phyloP scores from a whole-genome alignment of 2,329 filamentous ascomycete species.

The Davidsoniella eucalypti region DNA sequence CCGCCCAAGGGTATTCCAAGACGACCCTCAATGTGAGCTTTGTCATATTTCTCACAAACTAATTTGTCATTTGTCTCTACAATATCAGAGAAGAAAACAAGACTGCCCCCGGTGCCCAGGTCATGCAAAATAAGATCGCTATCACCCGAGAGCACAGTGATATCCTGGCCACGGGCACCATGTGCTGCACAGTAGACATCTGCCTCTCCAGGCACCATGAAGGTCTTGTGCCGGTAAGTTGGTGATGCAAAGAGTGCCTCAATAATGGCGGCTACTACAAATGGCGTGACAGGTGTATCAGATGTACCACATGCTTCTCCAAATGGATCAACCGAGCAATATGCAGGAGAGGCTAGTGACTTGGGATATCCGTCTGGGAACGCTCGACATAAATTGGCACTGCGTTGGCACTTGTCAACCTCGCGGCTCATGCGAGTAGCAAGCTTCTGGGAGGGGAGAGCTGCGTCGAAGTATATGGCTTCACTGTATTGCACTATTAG shows the following conservation, averaged over 20 bases:
- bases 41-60: slow-evolving; percentile 19
- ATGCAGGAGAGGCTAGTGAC: slow-evolving; percentile 1
- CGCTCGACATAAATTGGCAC: slow-evolving; percentile 17
- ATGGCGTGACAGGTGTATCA: slow-evolving; percentile 20
- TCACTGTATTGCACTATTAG: slow-evolving; percentile 26
- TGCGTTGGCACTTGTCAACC: slow-evolving; percentile 12
- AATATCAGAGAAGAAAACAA: slow-evolving; percentile 35
- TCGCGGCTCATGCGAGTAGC: slow-evolving; percentile 40
- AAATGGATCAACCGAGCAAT: slow-evolving; percentile 12
- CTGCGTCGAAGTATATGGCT: slow-evolving; percentile 74
- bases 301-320: slow-evolving; percentile 22
- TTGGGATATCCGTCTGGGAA: slow-evolving; percentile 6
- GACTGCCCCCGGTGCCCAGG: slow-evolving; percentile 46
- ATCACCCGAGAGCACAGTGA: slow-evolving; percentile 60
- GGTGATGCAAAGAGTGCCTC: slow-evolving; percentile 43
- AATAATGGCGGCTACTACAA: slow-evolving; percentile 62
- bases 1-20: slow-evolving; percentile 23
- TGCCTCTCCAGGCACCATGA: slow-evolving; percentile 67
- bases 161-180: slow-evolving; percentile 32
- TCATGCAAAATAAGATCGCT: slow-evolving; percentile 70
- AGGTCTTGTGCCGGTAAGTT: slow-evolving; percentile 26
- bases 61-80: slow-evolving; percentile 14
- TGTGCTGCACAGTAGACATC: slow-evolving; percentile 62
- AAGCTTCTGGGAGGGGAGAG: slow-evolving; percentile 52
- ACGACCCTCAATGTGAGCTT: slow-evolving; percentile 23